Conservation (phyloP, 2,329 filamentous ascomycete species). For the Fusarium ramigenum region DNA sequence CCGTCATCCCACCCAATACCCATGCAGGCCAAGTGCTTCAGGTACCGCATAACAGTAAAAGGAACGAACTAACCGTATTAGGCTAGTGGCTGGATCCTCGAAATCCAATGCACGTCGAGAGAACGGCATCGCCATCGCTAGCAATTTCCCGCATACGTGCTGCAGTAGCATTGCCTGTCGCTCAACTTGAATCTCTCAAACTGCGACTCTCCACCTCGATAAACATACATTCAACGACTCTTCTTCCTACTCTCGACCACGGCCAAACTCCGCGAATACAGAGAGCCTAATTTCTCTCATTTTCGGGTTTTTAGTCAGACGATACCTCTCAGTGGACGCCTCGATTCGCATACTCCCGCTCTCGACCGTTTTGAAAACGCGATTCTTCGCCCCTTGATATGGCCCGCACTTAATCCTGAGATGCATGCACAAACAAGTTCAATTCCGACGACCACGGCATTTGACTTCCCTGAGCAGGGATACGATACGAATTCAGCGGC, state of each 20-base stretch:
- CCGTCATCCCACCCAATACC: conserved; percentile 27
- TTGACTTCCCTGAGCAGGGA: conserved; percentile 11
- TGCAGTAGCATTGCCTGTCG: conserved; percentile 26
- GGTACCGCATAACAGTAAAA: conserved; percentile 38
- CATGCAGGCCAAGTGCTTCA: conserved; percentile 30
- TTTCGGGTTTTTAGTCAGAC: not conserved
- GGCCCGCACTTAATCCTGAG: conserved; percentile 42
- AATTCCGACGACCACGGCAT: conserved; percentile 22
- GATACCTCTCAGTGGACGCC: not conserved
- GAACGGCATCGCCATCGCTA: conserved; percentile 45
- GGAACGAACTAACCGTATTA: conserved; percentile 30
- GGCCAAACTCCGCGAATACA: conserved; percentile 1
- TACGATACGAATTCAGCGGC: not conserved
- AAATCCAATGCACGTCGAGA: conserved; percentile 36
- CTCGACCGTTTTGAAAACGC: conserved; percentile 23
- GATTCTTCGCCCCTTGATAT: conserved; percentile 40
- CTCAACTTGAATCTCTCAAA: conserved; percentile 37
- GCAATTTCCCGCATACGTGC: conserved; percentile 51
- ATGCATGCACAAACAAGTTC: conserved; percentile 40
- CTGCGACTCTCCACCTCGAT: conserved; percentile 25
- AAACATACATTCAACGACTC: conserved; percentile 5
- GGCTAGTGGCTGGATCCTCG: conserved; percentile 34
- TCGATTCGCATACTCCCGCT: conserved; percentile 8
- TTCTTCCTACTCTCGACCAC: conserved; percentile 9
- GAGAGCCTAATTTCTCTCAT: not conserved